phyloP scores from a whole-genome alignment of 2,329 filamentous ascomycete species.

The Venturia nashicola region DNA sequence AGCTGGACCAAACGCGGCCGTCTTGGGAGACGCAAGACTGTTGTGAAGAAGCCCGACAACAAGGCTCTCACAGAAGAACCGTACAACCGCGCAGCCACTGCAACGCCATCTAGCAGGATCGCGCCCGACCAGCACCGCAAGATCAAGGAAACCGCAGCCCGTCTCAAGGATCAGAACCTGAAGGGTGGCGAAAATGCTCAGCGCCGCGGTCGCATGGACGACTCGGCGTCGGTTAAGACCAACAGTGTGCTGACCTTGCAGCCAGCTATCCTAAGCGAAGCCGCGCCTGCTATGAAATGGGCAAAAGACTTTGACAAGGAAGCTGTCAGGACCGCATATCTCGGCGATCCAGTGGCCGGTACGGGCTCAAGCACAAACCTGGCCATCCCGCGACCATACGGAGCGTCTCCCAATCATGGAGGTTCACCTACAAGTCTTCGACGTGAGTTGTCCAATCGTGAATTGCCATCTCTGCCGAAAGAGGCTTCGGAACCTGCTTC shows the following conservation, averaged over 20 bases:
- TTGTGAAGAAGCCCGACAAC: constrained; percentile 29
- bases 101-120: constrained; percentile 59
- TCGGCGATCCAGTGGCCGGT: constrained; percentile 61
- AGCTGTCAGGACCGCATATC: constrained; percentile 71
- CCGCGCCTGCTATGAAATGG: constrained; percentile 93
- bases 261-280: constrained; percentile 71
- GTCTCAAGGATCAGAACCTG: constrained; percentile 56
- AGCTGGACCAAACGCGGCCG: constrained; percentile 65
- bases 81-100: constrained; percentile 36
- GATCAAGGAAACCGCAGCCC: constrained; percentile 82
- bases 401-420: not conserved
- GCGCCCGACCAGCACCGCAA: constrained; percentile 84
- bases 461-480: constrained; percentile 30
- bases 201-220: constrained; percentile 42
- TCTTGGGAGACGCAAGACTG: constrained; percentile 42
- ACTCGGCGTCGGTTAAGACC: constrained; percentile 55
- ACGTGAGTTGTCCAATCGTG: constrained; percentile 20
- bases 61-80: constrained; percentile 33
- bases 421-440: constrained; percentile 1
- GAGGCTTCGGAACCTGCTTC: constrained; percentile 11
- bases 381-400: not conserved
- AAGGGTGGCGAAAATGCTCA: constrained; percentile 39
- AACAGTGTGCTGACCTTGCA: constrained; percentile 84
- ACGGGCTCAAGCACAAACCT: constrained; percentile 39
- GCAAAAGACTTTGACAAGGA: constrained; percentile 91